phyloP scores from a whole-genome alignment of 495 filamentous ascomycete genomes.

The Lasiosphaeriaceae sp. region DNA sequence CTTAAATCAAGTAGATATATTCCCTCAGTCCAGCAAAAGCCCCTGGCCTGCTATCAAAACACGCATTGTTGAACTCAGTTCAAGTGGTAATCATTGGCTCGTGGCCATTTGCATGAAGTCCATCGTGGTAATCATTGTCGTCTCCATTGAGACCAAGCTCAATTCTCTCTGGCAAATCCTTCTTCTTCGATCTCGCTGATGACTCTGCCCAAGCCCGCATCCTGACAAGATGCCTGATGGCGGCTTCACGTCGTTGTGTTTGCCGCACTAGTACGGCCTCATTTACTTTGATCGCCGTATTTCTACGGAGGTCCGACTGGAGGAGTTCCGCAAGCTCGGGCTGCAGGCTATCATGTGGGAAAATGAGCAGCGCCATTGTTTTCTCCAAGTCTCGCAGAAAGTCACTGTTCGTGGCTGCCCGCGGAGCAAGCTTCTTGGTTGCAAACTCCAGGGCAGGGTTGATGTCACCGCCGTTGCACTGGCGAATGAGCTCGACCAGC shows the following conservation, averaged over 20 bases:
- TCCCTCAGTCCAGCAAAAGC: not conserved
- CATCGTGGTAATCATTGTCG: slow-evolving; percentile 23
- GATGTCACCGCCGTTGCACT: slow-evolving; percentile 72
- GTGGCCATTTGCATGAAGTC: slow-evolving; percentile 38
- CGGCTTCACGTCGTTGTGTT: slow-evolving; percentile 69
- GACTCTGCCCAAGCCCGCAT: slow-evolving; percentile 84
- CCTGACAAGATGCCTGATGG: slow-evolving; percentile 71
- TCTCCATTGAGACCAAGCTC: slow-evolving; percentile 62
- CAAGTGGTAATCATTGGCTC: slow-evolving; percentile 59
- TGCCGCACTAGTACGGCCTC: slow-evolving; percentile 75
- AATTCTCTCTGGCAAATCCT: slow-evolving; percentile 67
- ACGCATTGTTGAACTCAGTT: not conserved
- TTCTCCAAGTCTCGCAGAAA: slow-evolving; percentile 87
- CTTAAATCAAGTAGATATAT: not conserved
- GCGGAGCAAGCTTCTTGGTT: slow-evolving; percentile 77
- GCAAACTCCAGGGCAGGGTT: slow-evolving; percentile 83
- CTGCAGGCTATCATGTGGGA: slow-evolving; percentile 65
- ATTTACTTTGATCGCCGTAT: slow-evolving; percentile 80
- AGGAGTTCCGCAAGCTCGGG: slow-evolving; percentile 73
- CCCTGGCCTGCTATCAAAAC: not conserved
- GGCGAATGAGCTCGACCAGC: slow-evolving; percentile 86
- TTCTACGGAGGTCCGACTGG: slow-evolving; percentile 72
- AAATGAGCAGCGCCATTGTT: slow-evolving; percentile 89
- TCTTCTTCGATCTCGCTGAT: slow-evolving; percentile 67
- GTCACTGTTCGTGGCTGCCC: slow-evolving; percentile 72